Base-by-base conservation (phyloP, 2,329 filamentous ascomycete species). In the Orbilia ellipsospora region DNA sequence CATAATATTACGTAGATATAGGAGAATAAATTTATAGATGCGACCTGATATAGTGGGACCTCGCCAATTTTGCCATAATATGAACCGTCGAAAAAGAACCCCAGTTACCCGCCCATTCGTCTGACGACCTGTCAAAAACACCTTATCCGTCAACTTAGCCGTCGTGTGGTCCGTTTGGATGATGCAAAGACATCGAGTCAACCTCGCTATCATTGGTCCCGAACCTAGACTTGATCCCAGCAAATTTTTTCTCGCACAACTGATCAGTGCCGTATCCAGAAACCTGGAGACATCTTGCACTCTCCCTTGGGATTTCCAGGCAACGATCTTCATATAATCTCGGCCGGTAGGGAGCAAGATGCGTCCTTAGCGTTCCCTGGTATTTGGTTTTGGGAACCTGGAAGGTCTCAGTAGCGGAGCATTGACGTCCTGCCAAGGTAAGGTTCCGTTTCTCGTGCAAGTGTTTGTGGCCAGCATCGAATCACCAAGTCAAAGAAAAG, bases 201-300 rank as follows among this genome's bases (percentile, higher is more conserved):
- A 26, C 15, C 51, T 68, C 70, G 63, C 59, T 52, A 20, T 74
- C 63, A 74, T 68, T 74, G 70, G 70, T 74, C 64, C 70, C 70
- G 59, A 68, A 60, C 18, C 42, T 10, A 42, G 26, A 20, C 63
- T 63, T 55, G 63, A 68, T 74, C 63, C 63, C 59, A 54, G 40
- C 64, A 64, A 48, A 63, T 42, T 54, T 23, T 51, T 52, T 55
- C 31, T 36, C 31, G 56, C 15, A 64, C 57, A 51, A 56, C 72
- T 59, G 72, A 75, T 60, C 72, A 75, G 64, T 75, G 31, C 72
- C 64, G 50, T 75, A 64, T 64, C 72, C 72, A 75, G 72, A 75
- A 75, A 75, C 72, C 64, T 69, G 72, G 72, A 69, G 64, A 69
- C 72, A 55, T 75, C 64, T 59, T 75, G 64, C 72, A 75, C 68